These are phyloP conservation scores for Zoysia matrella DNA, from an alignment of 202 grass and related monocot species.

Conservation along the genomic window DNA sequence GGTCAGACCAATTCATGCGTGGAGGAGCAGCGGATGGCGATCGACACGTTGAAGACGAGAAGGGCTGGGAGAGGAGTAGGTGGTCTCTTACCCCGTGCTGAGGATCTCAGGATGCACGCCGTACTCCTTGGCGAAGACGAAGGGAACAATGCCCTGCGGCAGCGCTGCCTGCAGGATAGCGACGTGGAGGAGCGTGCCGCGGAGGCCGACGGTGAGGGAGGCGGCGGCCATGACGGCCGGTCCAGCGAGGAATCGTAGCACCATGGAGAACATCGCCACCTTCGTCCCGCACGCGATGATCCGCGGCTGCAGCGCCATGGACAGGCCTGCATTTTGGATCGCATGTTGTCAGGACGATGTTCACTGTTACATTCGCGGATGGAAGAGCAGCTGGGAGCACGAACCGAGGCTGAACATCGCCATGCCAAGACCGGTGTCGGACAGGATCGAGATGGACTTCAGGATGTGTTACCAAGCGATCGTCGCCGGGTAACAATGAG, in stretches of 20 bases:
- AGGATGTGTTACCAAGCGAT: too few relatives aligned
- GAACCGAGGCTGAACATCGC: too few relatives aligned
- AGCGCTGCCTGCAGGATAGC: slow-evolving; percentile 97
- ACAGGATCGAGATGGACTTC: too few relatives aligned
- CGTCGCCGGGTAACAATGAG: too few relatives aligned
- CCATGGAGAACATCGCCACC: slow-evolving; percentile 86
- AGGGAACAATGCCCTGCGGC: slow-evolving; percentile 71
- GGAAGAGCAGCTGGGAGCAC: too few relatives aligned
- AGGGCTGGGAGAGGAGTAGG: background rate
- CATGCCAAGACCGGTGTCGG: too few relatives aligned
- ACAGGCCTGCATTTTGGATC: slow-evolving; percentile 66
- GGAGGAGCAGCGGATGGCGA: background rate
- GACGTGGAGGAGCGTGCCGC: slow-evolving; percentile 82
- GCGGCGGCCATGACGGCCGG: slow-evolving; percentile 90
- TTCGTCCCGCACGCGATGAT: slow-evolving; percentile 98
- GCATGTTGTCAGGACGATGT: background rate
- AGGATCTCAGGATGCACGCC: slow-evolving; percentile 98
- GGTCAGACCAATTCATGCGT: slow-evolving; percentile 32
- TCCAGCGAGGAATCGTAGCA: slow-evolving; percentile 84
- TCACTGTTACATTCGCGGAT: background rate
- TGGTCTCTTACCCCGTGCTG: slow-evolving; percentile 86
- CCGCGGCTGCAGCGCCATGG: slow-evolving; percentile 98
- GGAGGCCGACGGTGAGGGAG: slow-evolving; percentile 91
- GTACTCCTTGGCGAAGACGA: slow-evolving; percentile 83
- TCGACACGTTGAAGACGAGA: too few relatives aligned